Percentiles rank a stretch among this genome's conserved stretches.
Evolutionary conservation across 2,329 filamentous ascomycete species (phyloP).

Genomic region (Calonectria pseudoturangicola): DNA sequence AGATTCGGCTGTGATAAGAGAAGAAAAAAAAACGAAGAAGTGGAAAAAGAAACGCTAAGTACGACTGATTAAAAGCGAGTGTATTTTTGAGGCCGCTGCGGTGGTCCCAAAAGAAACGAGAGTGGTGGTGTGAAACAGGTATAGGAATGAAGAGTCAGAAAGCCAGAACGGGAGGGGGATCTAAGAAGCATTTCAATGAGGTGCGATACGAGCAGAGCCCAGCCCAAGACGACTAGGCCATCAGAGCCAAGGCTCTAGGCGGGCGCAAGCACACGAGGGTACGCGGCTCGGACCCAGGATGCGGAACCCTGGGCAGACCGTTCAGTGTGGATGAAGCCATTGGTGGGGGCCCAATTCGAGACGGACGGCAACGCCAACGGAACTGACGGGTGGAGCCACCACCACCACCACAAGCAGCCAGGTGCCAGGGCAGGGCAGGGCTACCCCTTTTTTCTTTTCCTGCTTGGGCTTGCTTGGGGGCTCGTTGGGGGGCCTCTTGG

Average conservation of each 20-base stretch:
- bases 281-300: constrained; percentile 32
- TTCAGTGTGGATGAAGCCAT: constrained; percentile 39
- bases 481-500: too few relatives aligned
- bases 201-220: constrained; percentile 8
- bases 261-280: constrained; percentile 8
- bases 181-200: constrained; percentile 13
- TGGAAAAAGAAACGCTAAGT: not conserved
- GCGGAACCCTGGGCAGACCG: constrained; percentile 31
- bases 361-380: not conserved
- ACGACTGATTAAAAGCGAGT: constrained; percentile 6
- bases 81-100: not conserved
- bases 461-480: not conserved
- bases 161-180: not conserved
- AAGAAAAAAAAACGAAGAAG: not conserved
- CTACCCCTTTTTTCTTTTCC: constrained; percentile 10
- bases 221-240: constrained; percentile 8
- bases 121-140: constrained; percentile 12
- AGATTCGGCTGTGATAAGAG: not conserved
- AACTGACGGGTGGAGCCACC: constrained; percentile 23
- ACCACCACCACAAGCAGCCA: not conserved
- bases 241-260: constrained; percentile 16
- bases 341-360: constrained; percentile 34
- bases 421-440: not conserved
- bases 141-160: not conserved
- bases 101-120: not conserved